Evolutionary conservation across 495 filamentous ascomycete genomes (phyloP).

Genomic region (Physcia stellaris): DNA sequence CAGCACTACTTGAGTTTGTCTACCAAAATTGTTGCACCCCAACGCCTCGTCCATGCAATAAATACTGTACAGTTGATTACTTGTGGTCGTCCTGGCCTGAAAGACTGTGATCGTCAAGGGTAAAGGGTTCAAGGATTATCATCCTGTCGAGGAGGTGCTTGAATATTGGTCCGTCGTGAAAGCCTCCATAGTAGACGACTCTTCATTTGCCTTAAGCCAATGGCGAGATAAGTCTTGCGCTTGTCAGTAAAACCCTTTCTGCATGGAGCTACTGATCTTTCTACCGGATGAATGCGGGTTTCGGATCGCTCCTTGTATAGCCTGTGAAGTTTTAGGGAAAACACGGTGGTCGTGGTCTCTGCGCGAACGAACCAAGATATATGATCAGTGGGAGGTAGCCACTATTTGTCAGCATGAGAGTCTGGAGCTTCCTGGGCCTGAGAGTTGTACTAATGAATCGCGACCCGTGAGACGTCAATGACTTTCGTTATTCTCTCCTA

Average conservation of each 20-base stretch:
- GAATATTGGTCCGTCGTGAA: slow-evolving; percentile 1
- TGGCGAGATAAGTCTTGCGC: slow-evolving; percentile 54
- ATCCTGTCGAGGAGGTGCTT: background rate
- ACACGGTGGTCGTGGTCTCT: slow-evolving; percentile 3
- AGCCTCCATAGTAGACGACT: background rate
- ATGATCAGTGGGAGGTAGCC: slow-evolving; percentile 94
- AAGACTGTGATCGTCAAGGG: too few relatives aligned
- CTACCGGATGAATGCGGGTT: slow-evolving; percentile 87
- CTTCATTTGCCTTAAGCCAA: slow-evolving; percentile 29
- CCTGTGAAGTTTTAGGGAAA: slow-evolving; percentile 34
- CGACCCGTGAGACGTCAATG: slow-evolving; percentile 84
- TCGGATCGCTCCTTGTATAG: slow-evolving; percentile 85
- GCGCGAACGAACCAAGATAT: slow-evolving; percentile 68
- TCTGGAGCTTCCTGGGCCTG: background rate
- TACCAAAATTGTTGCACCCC: too few relatives aligned
- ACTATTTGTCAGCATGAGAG: slow-evolving; percentile 37
- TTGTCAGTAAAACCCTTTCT: slow-evolving; percentile 11
- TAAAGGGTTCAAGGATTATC: background rate
- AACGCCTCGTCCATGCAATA: too few relatives aligned
- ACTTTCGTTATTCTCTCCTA: slow-evolving; percentile 94
- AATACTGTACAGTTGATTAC: too few relatives aligned
- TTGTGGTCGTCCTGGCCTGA: too few relatives aligned
- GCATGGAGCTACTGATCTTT: slow-evolving; percentile 1
- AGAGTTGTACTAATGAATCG: slow-evolving; percentile 80
- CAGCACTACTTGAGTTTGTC: background rate